Percentiles rank a stretch among this genome's conserved stretches.
These are phyloP conservation scores for Cordyceps cateniannulata DNA, from an alignment of 2,329 filamentous ascomycete species.

Conservation along the genomic window DNA sequence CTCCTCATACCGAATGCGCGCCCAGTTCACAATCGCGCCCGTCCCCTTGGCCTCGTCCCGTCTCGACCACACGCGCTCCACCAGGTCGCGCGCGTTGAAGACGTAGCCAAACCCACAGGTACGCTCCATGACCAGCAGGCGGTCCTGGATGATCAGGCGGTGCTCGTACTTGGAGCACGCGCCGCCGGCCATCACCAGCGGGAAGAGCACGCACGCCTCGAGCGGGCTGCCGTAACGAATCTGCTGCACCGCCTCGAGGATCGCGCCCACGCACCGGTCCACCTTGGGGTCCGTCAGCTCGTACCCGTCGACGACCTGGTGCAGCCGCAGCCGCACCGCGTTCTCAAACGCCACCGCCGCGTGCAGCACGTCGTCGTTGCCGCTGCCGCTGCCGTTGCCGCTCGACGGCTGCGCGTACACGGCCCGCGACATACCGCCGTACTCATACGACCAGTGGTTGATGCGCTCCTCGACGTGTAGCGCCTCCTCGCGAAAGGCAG, in stretches of 20 bases:
- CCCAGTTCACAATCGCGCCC: constrained; percentile 27
- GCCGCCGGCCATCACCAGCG: constrained; percentile 35
- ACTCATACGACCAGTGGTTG: constrained; percentile 30
- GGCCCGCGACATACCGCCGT: constrained; percentile 22
- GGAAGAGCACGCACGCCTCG: constrained; percentile 34
- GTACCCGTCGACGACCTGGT: constrained; percentile 38
- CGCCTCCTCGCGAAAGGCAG: constrained; percentile 24
- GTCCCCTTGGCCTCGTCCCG: constrained; percentile 23
- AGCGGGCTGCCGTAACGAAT: constrained; percentile 36
- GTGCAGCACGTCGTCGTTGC: constrained; percentile 25
- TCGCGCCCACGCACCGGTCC: constrained; percentile 25
- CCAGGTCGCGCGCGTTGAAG: constrained; percentile 31
- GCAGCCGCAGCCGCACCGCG: constrained; percentile 34
- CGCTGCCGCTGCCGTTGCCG: background rate
- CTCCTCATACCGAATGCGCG: constrained; percentile 28
- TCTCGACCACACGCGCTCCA: constrained; percentile 33
- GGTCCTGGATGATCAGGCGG: constrained; percentile 31
- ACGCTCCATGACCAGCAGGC: constrained; percentile 37
- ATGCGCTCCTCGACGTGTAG: constrained; percentile 28
- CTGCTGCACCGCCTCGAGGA: constrained; percentile 30
- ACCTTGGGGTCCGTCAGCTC: constrained; percentile 28
- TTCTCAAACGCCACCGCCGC: constrained; percentile 34
- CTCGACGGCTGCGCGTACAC: constrained; percentile 17
- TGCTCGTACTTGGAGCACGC: constrained; percentile 30
- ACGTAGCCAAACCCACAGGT: constrained; percentile 38